Evolutionary conservation across 306 rosid species (phyloP).

Genomic region (Malus sieversii): DNA sequence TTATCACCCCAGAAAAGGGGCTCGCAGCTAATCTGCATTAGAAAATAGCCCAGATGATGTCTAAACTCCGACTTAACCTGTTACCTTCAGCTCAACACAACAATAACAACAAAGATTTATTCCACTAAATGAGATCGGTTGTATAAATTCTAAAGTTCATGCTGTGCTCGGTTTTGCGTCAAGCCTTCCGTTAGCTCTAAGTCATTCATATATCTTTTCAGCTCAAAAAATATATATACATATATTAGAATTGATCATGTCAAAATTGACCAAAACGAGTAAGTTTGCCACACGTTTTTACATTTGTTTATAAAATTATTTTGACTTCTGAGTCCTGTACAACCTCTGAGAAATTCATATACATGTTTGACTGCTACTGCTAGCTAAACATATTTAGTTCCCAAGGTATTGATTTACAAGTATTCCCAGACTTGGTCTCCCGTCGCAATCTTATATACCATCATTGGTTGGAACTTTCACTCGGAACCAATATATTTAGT

Average conservation of each 20-base stretch:
- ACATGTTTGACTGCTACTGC: background rate
- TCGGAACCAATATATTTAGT: background rate
- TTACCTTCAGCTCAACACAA: too few relatives aligned
- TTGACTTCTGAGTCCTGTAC: background rate
- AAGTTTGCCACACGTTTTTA: background rate
- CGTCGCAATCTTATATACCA: background rate
- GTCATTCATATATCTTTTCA: too few relatives aligned
- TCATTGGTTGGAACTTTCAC: background rate
- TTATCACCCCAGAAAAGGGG: too few relatives aligned
- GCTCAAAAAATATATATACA: too few relatives aligned
- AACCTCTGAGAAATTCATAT: background rate
- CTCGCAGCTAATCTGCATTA: too few relatives aligned
- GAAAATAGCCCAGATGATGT: too few relatives aligned
- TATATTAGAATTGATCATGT: too few relatives aligned
- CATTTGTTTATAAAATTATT: background rate
- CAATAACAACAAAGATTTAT: too few relatives aligned
- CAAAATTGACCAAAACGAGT: too few relatives aligned
- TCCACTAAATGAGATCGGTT: too few relatives aligned
- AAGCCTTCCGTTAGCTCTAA: too few relatives aligned
- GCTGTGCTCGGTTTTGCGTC: fast-evolving
- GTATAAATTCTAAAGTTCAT: fast-evolving
- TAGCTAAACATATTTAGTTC: background rate
- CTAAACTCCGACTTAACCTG: too few relatives aligned
- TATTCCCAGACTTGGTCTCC: background rate
- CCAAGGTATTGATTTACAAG: background rate